Base-by-base conservation (phyloP, 1,139 yeast species). In the Sugiyamaella sp. region DNA sequence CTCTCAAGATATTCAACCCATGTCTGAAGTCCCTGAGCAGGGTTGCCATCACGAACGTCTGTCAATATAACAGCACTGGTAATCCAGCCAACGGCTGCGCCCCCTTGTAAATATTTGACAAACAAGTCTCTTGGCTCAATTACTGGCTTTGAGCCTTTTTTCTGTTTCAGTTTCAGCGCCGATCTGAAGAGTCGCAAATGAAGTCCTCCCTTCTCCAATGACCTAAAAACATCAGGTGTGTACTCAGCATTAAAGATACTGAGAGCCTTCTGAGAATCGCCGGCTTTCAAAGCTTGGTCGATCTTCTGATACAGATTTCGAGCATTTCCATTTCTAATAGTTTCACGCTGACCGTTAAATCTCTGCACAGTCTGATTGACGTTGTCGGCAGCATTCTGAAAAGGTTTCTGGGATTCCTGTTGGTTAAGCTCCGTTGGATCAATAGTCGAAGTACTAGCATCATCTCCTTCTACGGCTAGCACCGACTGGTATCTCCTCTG, bases 1-100 rank as follows among this genome's bases (percentile, higher is more conserved):
- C 64, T 59, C 53, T 70, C 73, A 44, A 69, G 60, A 43, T 68
- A 66, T 24, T 63, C 64, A 24, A 69, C 71, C 73, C 73, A 71
- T 20, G 65, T 54, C 46, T 69, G 70, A 20, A 71, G 55, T 16
- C 68, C 74, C 35, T 59, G 54, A 24, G 65, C 63, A 9, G 67
- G 62, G 20, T 59, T 48, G 19, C 67, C 71, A 2, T 55, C 54
- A 20, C 52, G 29, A 10, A 67, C 54, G 19, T 62, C 67, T 22
- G 56, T 54, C 50, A 64, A 51, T 41, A 66, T 64, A 10, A 64
- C 61, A n/a, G 59, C 53, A 6, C 63, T 52, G 37, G 63, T 58
- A 60, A 65, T 64, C 69, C 69, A 66, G 19, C 68, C 67, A 22
- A 59, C 49, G 9, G 60, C 55, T 2, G 59, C 51, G 2, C 59